These are phyloP conservation scores for Coccinonectria pachysandricola DNA, from an alignment of 2,329 filamentous ascomycete species.

Conservation along the genomic window DNA sequence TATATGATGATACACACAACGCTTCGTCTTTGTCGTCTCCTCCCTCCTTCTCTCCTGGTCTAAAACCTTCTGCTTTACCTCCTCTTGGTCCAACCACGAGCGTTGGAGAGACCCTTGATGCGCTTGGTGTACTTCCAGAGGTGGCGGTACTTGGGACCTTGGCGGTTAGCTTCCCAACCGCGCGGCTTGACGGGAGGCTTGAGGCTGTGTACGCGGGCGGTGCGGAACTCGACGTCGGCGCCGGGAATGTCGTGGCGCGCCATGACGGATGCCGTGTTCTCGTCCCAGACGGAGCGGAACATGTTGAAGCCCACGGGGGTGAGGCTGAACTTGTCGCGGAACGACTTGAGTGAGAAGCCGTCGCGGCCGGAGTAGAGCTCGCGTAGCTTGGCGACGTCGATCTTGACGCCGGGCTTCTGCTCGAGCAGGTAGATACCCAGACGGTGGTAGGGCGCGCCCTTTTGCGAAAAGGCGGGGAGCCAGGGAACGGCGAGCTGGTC, in stretches of 20 bases:
- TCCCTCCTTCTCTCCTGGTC: no score
- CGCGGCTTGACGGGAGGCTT: constrained; percentile 51
- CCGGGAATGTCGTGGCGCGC: constrained; percentile 62
- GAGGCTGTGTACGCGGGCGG: constrained; percentile 61
- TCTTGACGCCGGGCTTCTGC: constrained; percentile 50
- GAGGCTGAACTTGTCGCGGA: constrained; percentile 59
- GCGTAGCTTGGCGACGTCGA: constrained; percentile 50
- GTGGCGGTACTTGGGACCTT: constrained; percentile 53
- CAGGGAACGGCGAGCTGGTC: constrained; percentile 67
- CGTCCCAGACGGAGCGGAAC: constrained; percentile 87
- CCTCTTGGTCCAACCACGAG: constrained; percentile 31
- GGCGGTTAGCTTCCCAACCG: constrained; percentile 57
- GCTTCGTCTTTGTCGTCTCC: constrained; percentile 6
- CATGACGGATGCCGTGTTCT: constrained; percentile 82
- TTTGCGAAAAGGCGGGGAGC: constrained; percentile 78
- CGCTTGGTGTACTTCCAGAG: constrained; percentile 56
- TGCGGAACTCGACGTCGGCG: constrained; percentile 74
- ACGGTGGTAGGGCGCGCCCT: constrained; percentile 85
- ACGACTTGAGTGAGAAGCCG: constrained; percentile 64
- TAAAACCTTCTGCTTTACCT: constrained; percentile 20
- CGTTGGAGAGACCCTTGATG: constrained; percentile 37
- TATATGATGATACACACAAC: constrained; percentile 11
- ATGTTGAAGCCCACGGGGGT: constrained; percentile 72
- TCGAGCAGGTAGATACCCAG: constrained; percentile 75
- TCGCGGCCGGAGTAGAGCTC: constrained; percentile 45